Percentiles rank a stretch among this genome's conserved stretches.
These are phyloP conservation scores for Chaetoceros muelleri DNA, from an alignment of 108 stramenopile genomes.

Conservation along the genomic window DNA sequence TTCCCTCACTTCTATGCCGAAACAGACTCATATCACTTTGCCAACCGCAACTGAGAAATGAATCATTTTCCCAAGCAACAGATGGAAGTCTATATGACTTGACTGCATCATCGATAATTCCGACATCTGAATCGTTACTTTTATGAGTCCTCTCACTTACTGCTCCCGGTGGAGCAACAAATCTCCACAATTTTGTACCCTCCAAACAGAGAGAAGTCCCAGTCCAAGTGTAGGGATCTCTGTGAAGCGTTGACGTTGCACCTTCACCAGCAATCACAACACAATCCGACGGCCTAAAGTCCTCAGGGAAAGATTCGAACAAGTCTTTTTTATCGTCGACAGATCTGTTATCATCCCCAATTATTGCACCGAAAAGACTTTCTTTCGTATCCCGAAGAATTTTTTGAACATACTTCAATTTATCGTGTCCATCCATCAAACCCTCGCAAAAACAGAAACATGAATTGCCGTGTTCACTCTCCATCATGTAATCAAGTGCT, in stretches of 20 bases:
- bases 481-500: constrained; percentile 35
- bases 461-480: constrained; percentile 22
- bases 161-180: constrained; percentile 22
- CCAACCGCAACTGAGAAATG: constrained; percentile 40
- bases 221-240: constrained; percentile 70
- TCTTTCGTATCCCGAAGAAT: constrained; percentile 1
- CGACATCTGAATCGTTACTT: constrained; percentile 13
- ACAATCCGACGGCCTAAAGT: constrained; percentile 30
- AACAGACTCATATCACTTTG: constrained; percentile 46
- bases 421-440: constrained; percentile 13
- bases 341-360: constrained; percentile 8
- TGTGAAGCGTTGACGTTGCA: constrained; percentile 44
- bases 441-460: constrained; percentile 48
- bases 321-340: constrained; percentile 19
- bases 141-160: not conserved
- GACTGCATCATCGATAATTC: constrained; percentile 20
- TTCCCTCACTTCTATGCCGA: constrained; percentile 5
- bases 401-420: not conserved
- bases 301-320: constrained; percentile 43
- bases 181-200: constrained; percentile 57
- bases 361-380: not conserved
- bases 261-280: constrained; percentile 49
- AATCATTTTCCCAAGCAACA: constrained; percentile 35
- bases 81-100: constrained; percentile 39
- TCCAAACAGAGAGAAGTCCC: constrained; percentile 52